Evolutionary conservation across 1,284 basidiomycete genomes (phyloP), one percentile per base, ranked within the genome.

Genomic region (Clitocybe nebularis): DNA sequence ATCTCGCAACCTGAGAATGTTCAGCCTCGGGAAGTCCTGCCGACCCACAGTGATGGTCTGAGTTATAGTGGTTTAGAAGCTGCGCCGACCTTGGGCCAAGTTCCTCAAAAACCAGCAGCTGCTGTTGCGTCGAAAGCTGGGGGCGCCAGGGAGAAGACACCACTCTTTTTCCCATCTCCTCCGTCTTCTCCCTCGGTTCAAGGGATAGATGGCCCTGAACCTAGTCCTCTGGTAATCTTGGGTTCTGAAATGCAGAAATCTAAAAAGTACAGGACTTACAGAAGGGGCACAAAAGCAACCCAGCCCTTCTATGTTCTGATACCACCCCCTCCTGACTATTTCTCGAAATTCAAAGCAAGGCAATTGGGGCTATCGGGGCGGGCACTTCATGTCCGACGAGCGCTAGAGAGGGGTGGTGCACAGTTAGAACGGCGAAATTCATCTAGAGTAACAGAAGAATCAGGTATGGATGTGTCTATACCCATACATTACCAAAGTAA

Each of bases 251-350:
- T 29, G 7, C 13, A 16, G 13, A 5, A 29, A 16, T 3, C 14
- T 8, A 3, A 33, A 23, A 34, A 11, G 11, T 7, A 34, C 8
- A 17, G 10, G 16, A 6, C 16, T 29, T 5, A 9, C 20, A 23
- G 14, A 17, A 30, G 20, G 5, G 21, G 17, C 13, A 16, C 4
- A 23, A 23, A 24, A 41, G n/a, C 19, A 16, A 7, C 10, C 4
- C 36, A 30, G 29, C 24, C 38, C 0, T 41, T 43, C 10, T 65
- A 63, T 54, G 57, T 68, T 21, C 43, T 62, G 22, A 55, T 65
- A 8, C 67, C 66, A 19, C 53, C 59, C 6, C 48, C 51, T 5
- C 64, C 67, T 11, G 49, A 56, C 6, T 64, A 64, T 43, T 41
- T 62, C 20, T 51, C 47, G 29, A 44, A 43, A 29, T 48, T 54